Evolutionary conservation across 2,329 filamentous ascomycete genomes (phyloP).

Genomic region (Aspergillus sp.): DNA sequence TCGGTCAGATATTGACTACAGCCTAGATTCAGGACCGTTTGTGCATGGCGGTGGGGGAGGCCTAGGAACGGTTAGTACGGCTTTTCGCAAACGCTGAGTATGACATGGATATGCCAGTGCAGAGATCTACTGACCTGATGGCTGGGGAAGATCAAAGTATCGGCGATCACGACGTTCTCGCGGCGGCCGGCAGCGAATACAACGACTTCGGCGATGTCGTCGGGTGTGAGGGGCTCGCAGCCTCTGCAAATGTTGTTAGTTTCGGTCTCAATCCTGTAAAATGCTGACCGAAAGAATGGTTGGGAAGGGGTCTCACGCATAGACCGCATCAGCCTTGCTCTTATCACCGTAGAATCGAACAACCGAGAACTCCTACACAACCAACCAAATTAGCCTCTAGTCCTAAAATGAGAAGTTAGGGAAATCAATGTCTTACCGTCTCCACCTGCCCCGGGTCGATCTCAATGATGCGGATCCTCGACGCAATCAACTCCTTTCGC

Average conservation of each 20-base stretch:
- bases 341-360: slow-evolving; percentile 88
- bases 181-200: slow-evolving; percentile 81
- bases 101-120: too few species aligned
- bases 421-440: slow-evolving; percentile 55
- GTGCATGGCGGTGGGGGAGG: slow-evolving; percentile 16
- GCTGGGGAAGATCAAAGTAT: slow-evolving; percentile 82
- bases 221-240: slow-evolving; percentile 78
- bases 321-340: slow-evolving; percentile 84
- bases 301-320: slow-evolving; percentile 58
- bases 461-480: slow-evolving; percentile 78
- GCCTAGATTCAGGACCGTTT: slow-evolving; percentile 2
- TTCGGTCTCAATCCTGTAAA: background rate
- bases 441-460: slow-evolving; percentile 92
- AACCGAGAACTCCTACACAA: slow-evolving; percentile 72
- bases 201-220: slow-evolving; percentile 87
- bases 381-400: background rate
- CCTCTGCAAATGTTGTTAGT: slow-evolving; percentile 51
- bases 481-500: slow-evolving; percentile 78
- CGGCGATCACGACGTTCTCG: slow-evolving; percentile 88
- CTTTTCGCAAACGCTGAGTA: background rate
- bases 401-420: background rate
- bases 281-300: background rate
- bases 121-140: slow-evolving; percentile 67
- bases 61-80: slow-evolving; percentile 6
- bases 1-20: too few species aligned